These are phyloP conservation scores for Exserohilum turcica DNA, from an alignment of 2,329 filamentous ascomycete species.

Conservation along the genomic window DNA sequence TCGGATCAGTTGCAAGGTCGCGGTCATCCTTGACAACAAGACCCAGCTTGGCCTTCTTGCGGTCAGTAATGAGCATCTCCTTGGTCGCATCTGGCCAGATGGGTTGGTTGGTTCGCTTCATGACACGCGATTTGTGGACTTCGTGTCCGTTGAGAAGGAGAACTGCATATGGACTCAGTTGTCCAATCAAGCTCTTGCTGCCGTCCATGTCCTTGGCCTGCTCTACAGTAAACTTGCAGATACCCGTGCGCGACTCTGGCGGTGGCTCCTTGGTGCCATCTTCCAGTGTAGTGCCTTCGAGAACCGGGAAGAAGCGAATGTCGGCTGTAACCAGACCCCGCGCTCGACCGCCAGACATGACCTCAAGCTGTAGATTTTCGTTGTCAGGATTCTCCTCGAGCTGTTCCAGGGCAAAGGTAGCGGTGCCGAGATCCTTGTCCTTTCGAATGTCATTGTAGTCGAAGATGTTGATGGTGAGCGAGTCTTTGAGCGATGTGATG, in stretches of 20 bases:
- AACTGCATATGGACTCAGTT: conserved; percentile 87
- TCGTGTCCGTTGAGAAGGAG: conserved; percentile 91
- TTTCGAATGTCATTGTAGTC: conserved; percentile 97
- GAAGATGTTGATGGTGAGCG: conserved; percentile 80
- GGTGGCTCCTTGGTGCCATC: conserved; percentile 80
- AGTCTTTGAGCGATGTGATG: conserved; percentile 86
- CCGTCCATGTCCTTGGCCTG: conserved; percentile 96
- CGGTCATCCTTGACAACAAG: conserved; percentile 95
- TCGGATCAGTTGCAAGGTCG: conserved; percentile 79
- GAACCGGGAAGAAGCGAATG: conserved; percentile 92
- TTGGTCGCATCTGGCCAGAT: conserved; percentile 94
- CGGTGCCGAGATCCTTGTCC: conserved; percentile 89
- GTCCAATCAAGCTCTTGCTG: conserved; percentile 87
- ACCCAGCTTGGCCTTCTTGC: conserved; percentile 86
- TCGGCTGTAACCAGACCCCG: conserved; percentile 81
- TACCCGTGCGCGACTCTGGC: conserved; percentile 90
- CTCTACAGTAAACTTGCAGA: conserved; percentile 89
- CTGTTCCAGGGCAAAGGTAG: conserved; percentile 82
- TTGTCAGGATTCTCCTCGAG: conserved; percentile 77
- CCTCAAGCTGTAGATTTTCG: conserved; percentile 83
- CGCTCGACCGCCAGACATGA: conserved; percentile 81
- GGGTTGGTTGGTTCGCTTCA: conserved; percentile 96
- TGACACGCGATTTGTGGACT: conserved; percentile 84
- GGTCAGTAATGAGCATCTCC: conserved; percentile 93
- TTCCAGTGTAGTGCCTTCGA: conserved; percentile 71